Evolutionary conservation across 2,329 filamentous ascomycete genomes (phyloP).

Genomic region (Orbilia blumenaviensis): DNA sequence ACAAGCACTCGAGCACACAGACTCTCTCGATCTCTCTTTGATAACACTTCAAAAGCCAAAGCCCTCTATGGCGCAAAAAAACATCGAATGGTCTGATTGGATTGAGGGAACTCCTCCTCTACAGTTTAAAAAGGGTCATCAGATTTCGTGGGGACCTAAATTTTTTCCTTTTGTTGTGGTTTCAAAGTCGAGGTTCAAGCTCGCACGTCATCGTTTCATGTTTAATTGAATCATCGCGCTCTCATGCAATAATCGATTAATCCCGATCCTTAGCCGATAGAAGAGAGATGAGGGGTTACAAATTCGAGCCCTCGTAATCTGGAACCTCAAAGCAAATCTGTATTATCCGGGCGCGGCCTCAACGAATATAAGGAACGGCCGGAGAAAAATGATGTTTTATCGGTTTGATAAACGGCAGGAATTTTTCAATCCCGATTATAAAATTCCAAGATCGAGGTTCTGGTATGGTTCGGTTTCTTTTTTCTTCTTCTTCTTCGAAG

Average conservation of each 20-base stretch:
- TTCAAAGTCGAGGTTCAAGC: constrained; percentile 35
- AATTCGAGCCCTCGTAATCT: constrained; percentile 10
- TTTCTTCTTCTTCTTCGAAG: no score
- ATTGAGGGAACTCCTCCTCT: constrained; percentile 13
- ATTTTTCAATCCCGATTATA: constrained; percentile 8
- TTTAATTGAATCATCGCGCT: constrained; percentile 44
- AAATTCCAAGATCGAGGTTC: background rate
- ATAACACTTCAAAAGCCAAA: background rate
- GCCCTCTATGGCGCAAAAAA: constrained; percentile 41
- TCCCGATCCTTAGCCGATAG: constrained; percentile 26
- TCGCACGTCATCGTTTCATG: constrained; percentile 53
- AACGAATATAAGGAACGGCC: no score
- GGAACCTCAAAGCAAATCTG: background rate
- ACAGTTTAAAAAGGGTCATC: constrained; percentile 28
- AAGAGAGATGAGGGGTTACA: no score
- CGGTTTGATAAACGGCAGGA: background rate
- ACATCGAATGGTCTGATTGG: constrained; percentile 6
- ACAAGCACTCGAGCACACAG: no score
- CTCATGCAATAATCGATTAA: no score
- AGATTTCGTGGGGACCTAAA: constrained; percentile 16
- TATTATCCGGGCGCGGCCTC: background rate
- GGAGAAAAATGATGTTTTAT: constrained; percentile 6
- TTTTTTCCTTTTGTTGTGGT: constrained; percentile 3
- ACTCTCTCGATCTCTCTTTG: no score
- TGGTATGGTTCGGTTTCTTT: background rate